These are phyloP conservation scores for Ceratobasidium sp. DNA, from an alignment of 1,284 basidiomycete species.

Conservation along the genomic window DNA sequence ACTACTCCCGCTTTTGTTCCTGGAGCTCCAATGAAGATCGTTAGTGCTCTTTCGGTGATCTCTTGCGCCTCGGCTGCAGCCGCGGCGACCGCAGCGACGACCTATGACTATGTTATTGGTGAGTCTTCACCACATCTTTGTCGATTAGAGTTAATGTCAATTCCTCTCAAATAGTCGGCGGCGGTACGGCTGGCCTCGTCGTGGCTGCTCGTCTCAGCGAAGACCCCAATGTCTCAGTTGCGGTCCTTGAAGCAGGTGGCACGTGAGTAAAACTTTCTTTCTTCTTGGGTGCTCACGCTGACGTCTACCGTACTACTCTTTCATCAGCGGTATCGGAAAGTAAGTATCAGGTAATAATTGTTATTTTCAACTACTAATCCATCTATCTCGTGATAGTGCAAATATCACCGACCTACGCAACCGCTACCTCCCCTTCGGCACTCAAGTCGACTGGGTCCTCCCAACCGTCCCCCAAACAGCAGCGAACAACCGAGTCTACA, in stretches of 20 bases:
- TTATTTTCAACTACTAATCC: too few species aligned
- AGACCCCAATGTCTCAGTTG: conserved; percentile 54
- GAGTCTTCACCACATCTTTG: not conserved
- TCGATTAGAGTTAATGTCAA: not conserved
- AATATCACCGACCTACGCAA: conserved; percentile 37
- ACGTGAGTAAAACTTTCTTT: conserved; percentile 30
- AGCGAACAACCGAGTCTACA: conserved; percentile 50
- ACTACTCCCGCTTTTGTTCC: not conserved
- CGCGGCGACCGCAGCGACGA: not conserved
- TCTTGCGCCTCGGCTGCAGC: conserved; percentile 1
- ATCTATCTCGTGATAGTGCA: conserved; percentile 3
- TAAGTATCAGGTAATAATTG: too few species aligned
- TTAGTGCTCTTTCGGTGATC: conserved; percentile 13
- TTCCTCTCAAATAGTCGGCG: conserved; percentile 58
- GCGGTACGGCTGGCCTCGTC: conserved; percentile 61
- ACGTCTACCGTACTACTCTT: not conserved
- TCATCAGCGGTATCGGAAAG: conserved; percentile 26
- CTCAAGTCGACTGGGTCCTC: conserved; percentile 54
- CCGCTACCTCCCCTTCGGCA: conserved; percentile 36
- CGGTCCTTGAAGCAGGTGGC: conserved; percentile 49
- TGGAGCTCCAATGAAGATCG: not conserved
- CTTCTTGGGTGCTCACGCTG: not conserved
- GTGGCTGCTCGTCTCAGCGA: conserved; percentile 60
- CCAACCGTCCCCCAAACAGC: conserved; percentile 53
- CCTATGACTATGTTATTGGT: conserved; percentile 37